Conservation (phyloP, 2,329 filamentous ascomycete genomes). For the Aspergillus amoenus region DNA sequence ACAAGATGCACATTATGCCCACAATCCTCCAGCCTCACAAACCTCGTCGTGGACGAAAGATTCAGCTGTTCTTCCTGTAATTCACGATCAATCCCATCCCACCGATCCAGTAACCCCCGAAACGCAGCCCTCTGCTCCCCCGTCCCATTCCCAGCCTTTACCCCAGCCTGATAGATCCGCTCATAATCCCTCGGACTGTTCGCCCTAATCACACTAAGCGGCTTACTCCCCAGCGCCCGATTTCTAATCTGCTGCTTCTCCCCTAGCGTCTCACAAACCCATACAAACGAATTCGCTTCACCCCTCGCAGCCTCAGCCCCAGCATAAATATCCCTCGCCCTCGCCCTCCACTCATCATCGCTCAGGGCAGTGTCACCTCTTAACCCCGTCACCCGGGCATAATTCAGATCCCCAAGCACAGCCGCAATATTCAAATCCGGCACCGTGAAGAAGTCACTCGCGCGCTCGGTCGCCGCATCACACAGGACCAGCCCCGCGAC, state of each 20-base stretch:
- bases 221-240: slow-evolving; percentile 27
- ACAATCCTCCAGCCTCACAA: slow-evolving; percentile 34
- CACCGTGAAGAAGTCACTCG: slow-evolving; percentile 29
- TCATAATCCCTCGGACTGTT: slow-evolving; percentile 33
- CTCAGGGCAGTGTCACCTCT: slow-evolving; percentile 28
- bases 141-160: slow-evolving; percentile 35
- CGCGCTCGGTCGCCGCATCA: slow-evolving; percentile 38
- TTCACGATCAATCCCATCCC: slow-evolving; percentile 26
- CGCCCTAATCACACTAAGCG: slow-evolving; percentile 38
- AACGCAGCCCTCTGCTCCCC: slow-evolving; percentile 29
- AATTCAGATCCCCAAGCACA: slow-evolving; percentile 31
- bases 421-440: slow-evolving; percentile 33
- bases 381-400: slow-evolving; percentile 33
- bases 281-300: slow-evolving; percentile 22
- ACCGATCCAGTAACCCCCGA: slow-evolving; percentile 29
- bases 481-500: slow-evolving; percentile 39
- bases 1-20: slow-evolving; percentile 41
- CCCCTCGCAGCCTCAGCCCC: slow-evolving; percentile 20
- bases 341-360: slow-evolving; percentile 33
- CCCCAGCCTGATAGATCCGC: slow-evolving; percentile 32
- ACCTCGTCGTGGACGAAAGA: slow-evolving; percentile 30
- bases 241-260: slow-evolving; percentile 32
- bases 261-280: slow-evolving; percentile 28
- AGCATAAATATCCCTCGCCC: slow-evolving; percentile 31
- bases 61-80: slow-evolving; percentile 34